phyloP scores from a whole-genome alignment of 2,329 filamentous ascomycete species.

The Ophiostoma angusticollis region DNA sequence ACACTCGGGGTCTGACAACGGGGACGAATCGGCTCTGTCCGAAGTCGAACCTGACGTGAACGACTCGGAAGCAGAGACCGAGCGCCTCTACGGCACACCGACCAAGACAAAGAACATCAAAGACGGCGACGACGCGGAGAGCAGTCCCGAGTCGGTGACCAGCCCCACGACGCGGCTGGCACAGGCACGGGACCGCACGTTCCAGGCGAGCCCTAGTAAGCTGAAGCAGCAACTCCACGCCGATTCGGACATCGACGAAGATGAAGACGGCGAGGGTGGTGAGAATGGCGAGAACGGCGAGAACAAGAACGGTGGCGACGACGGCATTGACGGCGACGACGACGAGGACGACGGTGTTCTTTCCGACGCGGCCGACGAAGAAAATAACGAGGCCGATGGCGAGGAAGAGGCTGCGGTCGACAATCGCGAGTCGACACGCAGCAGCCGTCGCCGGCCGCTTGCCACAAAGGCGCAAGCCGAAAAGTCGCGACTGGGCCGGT shows the following conservation, averaged over 20 bases:
- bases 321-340: slow-evolving; percentile 25
- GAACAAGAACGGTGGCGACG: no score
- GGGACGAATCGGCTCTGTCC: slow-evolving; percentile 35
- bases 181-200: slow-evolving; percentile 11
- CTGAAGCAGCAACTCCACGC: slow-evolving; percentile 42
- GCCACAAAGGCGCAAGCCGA: slow-evolving; percentile 19
- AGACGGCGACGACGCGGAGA: slow-evolving; percentile 20
- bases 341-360: slow-evolving; percentile 21
- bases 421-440: slow-evolving; percentile 3
- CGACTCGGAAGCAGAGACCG: slow-evolving; percentile 82
- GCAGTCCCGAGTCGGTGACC: slow-evolving; percentile 39
- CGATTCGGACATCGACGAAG: slow-evolving; percentile 26
- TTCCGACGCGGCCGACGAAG: slow-evolving; percentile 24
- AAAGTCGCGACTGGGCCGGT: neutral
- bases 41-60: slow-evolving; percentile 36
- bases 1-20: slow-evolving; percentile 16
- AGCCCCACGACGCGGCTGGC: slow-evolving; percentile 27
- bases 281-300: no score
- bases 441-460: slow-evolving; percentile 18
- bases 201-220: slow-evolving; percentile 56
- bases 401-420: slow-evolving; percentile 12
- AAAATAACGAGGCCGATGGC: slow-evolving; percentile 23
- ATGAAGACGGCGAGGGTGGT: slow-evolving; percentile 23
- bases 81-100: slow-evolving; percentile 83
- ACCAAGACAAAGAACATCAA: slow-evolving; percentile 34